Base-by-base conservation (phyloP, 768 basidiomycete genomes). In the Leccinum subgranulosum region DNA sequence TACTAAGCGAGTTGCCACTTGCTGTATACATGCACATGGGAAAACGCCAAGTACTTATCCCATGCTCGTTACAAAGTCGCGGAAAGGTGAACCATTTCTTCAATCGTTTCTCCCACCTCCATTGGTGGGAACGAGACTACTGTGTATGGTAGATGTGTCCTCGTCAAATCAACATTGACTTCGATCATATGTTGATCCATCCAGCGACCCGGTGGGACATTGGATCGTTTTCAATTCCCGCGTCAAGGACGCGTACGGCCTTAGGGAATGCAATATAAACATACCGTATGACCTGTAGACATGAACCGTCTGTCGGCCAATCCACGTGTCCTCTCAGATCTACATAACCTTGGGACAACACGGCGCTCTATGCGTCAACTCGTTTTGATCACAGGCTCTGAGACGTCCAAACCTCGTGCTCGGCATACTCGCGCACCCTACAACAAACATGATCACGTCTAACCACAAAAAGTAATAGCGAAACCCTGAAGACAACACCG, bases 41-140 rank as follows among this genome's bases (percentile, higher is more conserved):
- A 59, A 29, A 57, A 59, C 23, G 63, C 63, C 11, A 55, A 48
- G 31, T 57, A 66, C 43, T 61, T 59, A 15, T 47, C 19, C 6
- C 62, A 64, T 27, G 59, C 57, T 27, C 67, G 3, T 39, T 39
- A 39, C 17, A 56, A 59, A 65, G 53, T 59, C 55, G 60, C 19
- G 66, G 66, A 27, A 47, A 47, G 23, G 57, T 65, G 12, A 39
- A 41, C 52, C 10, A 2, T 5, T 21, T 12, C 17, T 12, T 51
- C 19, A 6, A 3, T 27, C 19, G 9, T 27, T 39, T 28, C 14
- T 19, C 10, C 28, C 3, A 39, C 4, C n/a, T 39, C 9, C 39
- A 17, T 3, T 39, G 39, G 39, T 4, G 8, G 39, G 39, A 12
- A 39, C 9, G 39, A 39, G 17, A 34, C 31, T 23, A 19, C 31